Evolutionary conservation across 2,329 filamentous ascomycete species (phyloP), one percentile per base, ranked within the genome.

Genomic region (Botrytis medusae): DNA sequence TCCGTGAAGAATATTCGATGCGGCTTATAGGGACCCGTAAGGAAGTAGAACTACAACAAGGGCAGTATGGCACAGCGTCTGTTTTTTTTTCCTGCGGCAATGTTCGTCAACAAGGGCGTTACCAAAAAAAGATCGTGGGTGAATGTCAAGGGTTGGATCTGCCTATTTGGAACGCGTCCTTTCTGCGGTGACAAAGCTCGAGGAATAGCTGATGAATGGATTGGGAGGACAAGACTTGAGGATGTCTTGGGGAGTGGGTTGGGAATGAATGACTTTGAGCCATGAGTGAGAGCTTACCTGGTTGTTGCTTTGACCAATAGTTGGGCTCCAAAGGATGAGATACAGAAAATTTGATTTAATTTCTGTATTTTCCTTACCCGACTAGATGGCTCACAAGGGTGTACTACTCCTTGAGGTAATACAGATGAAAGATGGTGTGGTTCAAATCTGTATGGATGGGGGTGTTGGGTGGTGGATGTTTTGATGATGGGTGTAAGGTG

Each of bases 61-160:
- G 64, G 71, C 63, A 73, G 25, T 51, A 73, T 69, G 57, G 44
- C 71, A 73, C 71, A 73, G 64, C 71, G 71, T 73, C 71, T 60
- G 62, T 46, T 60, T 59, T 46, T 67, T 71, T 57, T 68, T 68
- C 69, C 70, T 72, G 61, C 70, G 70, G 60, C 60, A 72, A 57
- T 65, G 70, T 67, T 72, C 42, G 71, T 72, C n/a, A 72, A 72
- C 71, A 68, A 72, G 71, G 71, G 71, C 64, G 32, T 59, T 59
- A 46, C 54, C 71, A 54, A 68, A 60, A 46, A 68, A 72, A 22
- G 63, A 32, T n/a, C 8, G 54, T 57, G 62, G 14, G 9, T 46
- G 60, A 57, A 51, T 59, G 29, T 72, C 62, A 72, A 59, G 71
- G 71, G 44, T 69, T 67, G 51, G 62, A 25, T 72, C 48, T 72